Percentiles rank a stretch among this genome's conserved stretches.
These are phyloP conservation scores for Metarhizium brunneum DNA, from an alignment of 2,329 filamentous ascomycete species.

Conservation along the genomic window DNA sequence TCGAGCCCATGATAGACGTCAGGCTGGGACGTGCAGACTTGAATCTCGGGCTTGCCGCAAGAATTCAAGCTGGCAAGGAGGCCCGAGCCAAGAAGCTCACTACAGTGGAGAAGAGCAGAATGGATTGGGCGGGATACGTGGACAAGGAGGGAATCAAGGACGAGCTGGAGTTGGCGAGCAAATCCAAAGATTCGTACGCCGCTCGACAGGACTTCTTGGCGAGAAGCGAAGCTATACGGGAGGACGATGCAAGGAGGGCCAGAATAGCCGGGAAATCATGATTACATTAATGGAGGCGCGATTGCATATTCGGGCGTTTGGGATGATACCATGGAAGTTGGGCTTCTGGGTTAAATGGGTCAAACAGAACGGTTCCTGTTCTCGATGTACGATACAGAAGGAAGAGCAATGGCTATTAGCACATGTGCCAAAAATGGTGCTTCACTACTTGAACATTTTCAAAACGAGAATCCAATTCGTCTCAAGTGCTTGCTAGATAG, in stretches of 20 bases:
- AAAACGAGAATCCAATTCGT: background rate
- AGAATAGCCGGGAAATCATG: conserved; percentile 33
- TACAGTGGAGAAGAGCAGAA: conserved; percentile 61
- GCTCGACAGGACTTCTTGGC: conserved; percentile 56
- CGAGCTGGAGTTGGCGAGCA: conserved; percentile 55
- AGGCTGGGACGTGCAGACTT: conserved; percentile 42
- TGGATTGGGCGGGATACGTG: conserved; percentile 66
- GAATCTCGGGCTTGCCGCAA: conserved; percentile 43
- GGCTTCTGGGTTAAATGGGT: background rate
- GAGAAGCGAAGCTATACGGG: conserved; percentile 52
- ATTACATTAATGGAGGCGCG: conserved; percentile 1
- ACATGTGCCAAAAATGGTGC: background rate
- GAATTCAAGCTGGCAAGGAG: conserved; percentile 37
- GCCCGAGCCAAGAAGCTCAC: conserved; percentile 56
- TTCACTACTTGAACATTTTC: background rate
- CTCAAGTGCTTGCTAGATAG: no score
- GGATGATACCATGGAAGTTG: background rate
- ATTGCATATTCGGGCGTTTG: background rate
- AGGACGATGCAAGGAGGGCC: conserved; percentile 49
- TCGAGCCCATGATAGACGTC: conserved; percentile 46
- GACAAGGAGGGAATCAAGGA: conserved; percentile 64
- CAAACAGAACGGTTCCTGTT: background rate
- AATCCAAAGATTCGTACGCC: conserved; percentile 54
- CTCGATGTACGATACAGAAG: background rate
- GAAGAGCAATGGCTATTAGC: background rate